phyloP scores from a whole-genome alignment of 495 filamentous ascomycete genomes.

The Viridothelium virens region DNA sequence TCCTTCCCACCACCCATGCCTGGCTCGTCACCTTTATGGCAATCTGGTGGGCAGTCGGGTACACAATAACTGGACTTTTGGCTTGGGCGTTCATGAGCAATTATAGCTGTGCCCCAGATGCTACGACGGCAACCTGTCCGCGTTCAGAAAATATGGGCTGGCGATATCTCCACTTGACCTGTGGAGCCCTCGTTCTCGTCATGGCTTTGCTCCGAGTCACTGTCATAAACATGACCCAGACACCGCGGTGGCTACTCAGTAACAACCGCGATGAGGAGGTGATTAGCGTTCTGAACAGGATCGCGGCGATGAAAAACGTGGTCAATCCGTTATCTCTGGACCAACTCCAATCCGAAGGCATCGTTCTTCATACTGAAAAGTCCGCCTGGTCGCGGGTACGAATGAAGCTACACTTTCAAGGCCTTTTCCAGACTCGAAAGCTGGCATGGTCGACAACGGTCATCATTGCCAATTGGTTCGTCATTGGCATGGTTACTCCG shows the following conservation, averaged over 20 bases:
- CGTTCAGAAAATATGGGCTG: slow-evolving; percentile 49
- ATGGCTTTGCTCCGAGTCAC: slow-evolving; percentile 60
- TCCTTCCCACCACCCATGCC: slow-evolving; percentile 40
- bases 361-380: slow-evolving; percentile 33
- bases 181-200: slow-evolving; percentile 59
- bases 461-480: slow-evolving; percentile 12
- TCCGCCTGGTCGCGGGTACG: slow-evolving; percentile 21
- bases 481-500: slow-evolving; percentile 46
- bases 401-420: slow-evolving; percentile 43
- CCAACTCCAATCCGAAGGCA: slow-evolving; percentile 40
- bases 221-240: slow-evolving; percentile 59
- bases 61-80: slow-evolving; percentile 34
- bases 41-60: slow-evolving; percentile 43
- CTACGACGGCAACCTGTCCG: slow-evolving; percentile 21
- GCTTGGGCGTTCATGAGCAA: slow-evolving; percentile 38
- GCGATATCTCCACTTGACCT: slow-evolving; percentile 39
- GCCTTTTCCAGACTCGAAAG: slow-evolving; percentile 52
- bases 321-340: slow-evolving; percentile 56
- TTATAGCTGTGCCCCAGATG: slow-evolving; percentile 29
- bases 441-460: slow-evolving; percentile 49
- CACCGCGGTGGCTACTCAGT: slow-evolving; percentile 63
- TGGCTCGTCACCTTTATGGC: slow-evolving; percentile 46
- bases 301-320: slow-evolving; percentile 56
- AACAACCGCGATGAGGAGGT: slow-evolving; percentile 56
- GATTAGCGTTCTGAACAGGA: slow-evolving; percentile 50